Base-by-base conservation (phyloP, 2,329 filamentous ascomycete genomes). In the Sarocladium oryzae region DNA sequence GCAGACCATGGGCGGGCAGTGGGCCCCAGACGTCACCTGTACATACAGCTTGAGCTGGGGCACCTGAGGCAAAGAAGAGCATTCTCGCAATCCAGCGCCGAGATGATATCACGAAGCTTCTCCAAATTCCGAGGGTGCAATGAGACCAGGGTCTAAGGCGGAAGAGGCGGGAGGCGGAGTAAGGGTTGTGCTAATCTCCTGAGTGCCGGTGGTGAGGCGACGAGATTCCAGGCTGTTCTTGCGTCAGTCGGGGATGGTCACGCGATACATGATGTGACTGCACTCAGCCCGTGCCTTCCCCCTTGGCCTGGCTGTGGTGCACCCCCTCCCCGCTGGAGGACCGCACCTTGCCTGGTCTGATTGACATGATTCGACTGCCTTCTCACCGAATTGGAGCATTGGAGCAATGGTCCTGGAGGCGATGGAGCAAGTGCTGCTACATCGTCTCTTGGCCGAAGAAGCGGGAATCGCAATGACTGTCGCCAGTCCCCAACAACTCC, bases 261-360 rank as follows among this genome's bases (percentile, higher is more conserved):
- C 43, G 43, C 43, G 43, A 48, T 48, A 32, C 43, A 48, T 48
- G 43, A 48, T 48, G 43, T 26, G 43, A 48, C 43, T 48, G 43
- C 28, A 26, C 43, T 48, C 43, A 48, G 26, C 43, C 43, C 26
- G 26, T 48, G 40, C n/a, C 40, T 5, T 24, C 28, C n/a, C 10
- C 16, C 28, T 10, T 30, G n/a, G 43, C 43, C 43, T n/a, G 4
- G 40, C 40, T n/a, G n/a, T 3, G 11, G 11, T 32, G 43, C 16
- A 48, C 26, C 28, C 43, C 21, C 8, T 20, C 40, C 40, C 40
- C 40, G 40, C 40, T 28, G 21, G 15, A 30, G 28, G 7, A 40
- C 23, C 3, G n/a, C 9, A 16, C 40, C 40, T 23, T 20, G 36
- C 10, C 36, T 18, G 6, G 16, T 28, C 40, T 23, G 40, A 26